phyloP scores from a whole-genome alignment of 352 stramenopile genomes.

The Phytophthora kernoviae region DNA sequence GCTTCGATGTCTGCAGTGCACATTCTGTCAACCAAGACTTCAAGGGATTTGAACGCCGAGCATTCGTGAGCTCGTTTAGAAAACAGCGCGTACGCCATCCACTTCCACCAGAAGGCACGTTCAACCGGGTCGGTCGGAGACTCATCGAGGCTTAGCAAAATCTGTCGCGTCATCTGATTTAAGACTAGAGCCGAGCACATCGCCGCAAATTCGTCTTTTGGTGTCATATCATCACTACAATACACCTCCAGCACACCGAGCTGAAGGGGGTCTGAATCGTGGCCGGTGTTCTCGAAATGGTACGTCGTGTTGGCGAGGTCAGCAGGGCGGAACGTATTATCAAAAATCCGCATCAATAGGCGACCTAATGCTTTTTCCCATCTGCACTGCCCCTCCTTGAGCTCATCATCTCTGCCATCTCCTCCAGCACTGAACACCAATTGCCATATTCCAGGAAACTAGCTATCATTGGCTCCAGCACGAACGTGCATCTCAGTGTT shows the following conservation, averaged over 20 bases:
- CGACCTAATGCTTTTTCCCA: background rate
- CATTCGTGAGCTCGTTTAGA: background rate
- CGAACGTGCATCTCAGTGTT: background rate
- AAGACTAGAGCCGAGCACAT: background rate
- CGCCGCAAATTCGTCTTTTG: background rate
- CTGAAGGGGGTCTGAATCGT: background rate
- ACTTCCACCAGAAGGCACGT: background rate
- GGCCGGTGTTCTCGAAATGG: background rate
- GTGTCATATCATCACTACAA: background rate
- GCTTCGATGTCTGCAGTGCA: background rate
- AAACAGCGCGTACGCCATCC: conserved; percentile 2
- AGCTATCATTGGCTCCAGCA: background rate
- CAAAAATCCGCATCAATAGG: background rate
- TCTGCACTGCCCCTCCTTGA: background rate
- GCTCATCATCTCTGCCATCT: background rate
- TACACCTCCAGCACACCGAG: background rate
- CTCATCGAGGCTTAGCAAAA: background rate
- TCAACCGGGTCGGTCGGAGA: background rate
- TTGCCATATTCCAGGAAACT: background rate
- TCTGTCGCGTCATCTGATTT: background rate
- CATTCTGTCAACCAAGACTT: background rate
- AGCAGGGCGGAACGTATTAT: background rate
- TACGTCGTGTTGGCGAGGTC: background rate
- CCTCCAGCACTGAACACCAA: background rate
- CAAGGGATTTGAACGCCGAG: background rate